These are phyloP conservation scores for Grosmannia serpens DNA, from an alignment of 2,329 filamentous ascomycete species.

Conservation along the genomic window DNA sequence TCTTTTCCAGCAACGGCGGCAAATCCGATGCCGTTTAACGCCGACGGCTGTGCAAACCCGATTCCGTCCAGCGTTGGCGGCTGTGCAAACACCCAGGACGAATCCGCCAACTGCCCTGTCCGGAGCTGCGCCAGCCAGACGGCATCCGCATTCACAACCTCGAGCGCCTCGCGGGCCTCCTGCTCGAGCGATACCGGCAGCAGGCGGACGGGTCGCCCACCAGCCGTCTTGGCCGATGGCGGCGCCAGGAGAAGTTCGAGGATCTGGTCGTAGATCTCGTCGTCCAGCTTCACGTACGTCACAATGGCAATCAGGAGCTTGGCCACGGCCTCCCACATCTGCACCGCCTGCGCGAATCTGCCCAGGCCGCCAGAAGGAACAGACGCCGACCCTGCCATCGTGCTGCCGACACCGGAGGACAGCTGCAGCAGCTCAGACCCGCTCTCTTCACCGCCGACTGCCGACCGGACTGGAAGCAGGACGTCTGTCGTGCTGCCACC, in stretches of 20 bases:
- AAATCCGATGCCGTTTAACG: too few species aligned
- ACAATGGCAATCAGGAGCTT: conserved; percentile 49
- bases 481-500: neutral
- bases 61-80: conserved; percentile 9
- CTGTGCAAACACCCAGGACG: conserved; percentile 13
- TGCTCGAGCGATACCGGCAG: conserved; percentile 26
- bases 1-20: too few species aligned
- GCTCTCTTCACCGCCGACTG: neutral
- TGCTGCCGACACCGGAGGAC: neutral
- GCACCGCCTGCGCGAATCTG: conserved; percentile 47
- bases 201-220: neutral
- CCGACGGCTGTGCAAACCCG: too few species aligned
- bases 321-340: conserved; percentile 53
- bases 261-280: conserved; percentile 60
- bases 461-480: neutral
- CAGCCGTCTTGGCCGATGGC: conserved; percentile 6
- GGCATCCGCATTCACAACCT: conserved; percentile 58
- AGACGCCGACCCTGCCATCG: neutral
- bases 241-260: conserved; percentile 44
- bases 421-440: neutral
- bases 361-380: conserved; percentile 30
- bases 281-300: conserved; percentile 50
- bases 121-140: conserved; percentile 57
- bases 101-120: conserved; percentile 19
- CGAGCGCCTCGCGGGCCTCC: conserved; percentile 45